Evolutionary conservation across 768 basidiomycete species (phyloP), one percentile per base, ranked within the genome.

Genomic region (Russula foetens): DNA sequence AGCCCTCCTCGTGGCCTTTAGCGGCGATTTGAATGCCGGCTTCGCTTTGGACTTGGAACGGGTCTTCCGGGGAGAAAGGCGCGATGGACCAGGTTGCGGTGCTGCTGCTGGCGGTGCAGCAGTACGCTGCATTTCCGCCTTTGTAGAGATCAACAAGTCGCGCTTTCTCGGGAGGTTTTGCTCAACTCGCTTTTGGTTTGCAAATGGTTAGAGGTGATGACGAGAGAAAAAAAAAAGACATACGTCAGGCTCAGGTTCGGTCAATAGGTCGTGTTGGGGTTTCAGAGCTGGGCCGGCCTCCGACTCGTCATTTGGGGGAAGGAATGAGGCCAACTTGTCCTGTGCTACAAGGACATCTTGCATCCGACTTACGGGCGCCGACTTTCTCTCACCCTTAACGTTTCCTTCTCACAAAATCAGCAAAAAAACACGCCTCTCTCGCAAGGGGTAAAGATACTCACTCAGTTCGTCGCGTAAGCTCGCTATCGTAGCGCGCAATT

Each of bases 391-490:
- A 72, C 11, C 78, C 83, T 85, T 62, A 2, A 17, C 29, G 28
- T 26, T 58, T 64, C 44, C 69, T 65, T 19, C 8, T 7, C 35
- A 12, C 35, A 35, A 33, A 35, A 35, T 35, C 11, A 35, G 35
- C 35, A 35, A 35, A 35, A 11, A n/a, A n/a, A n/a, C n/a, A n/a
- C n/a, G n/a, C n/a, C 31, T 33, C 31, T 33, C 31, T 33, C 31
- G 31, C 31, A 33, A 33, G 11, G 31, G 31, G 31, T 33, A 11
- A 9, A 8, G 11, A 41, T 0, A 71, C 77, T 19, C 62, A 85
- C 89, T 81, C 14, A 90, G 73, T 67, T 91, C 84, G 14, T 71
- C 67, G 56, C 79, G 78, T 31, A 90, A 75, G 19, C 70, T 72
- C 11, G 75, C 67, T 45, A 90, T 79, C 28, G 79, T 74, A 7